Percentiles rank a stretch among this genome's conserved stretches.
phyloP scores from a whole-genome alignment of 768 basidiomycete species.

The Mycena pura region DNA sequence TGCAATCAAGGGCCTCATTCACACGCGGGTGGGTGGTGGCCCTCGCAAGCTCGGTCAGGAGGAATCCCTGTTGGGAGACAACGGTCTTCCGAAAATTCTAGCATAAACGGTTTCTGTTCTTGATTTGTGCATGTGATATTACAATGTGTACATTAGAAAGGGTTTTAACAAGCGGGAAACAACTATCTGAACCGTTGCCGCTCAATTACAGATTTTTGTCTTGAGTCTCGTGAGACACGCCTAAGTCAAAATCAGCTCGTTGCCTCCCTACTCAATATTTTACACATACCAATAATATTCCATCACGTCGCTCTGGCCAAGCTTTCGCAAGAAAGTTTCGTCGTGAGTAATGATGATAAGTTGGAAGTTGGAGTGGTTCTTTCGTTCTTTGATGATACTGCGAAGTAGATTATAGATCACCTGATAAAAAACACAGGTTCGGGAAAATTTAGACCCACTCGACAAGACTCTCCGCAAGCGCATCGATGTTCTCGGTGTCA shows the following conservation, averaged over 20 bases:
- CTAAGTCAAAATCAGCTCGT: slow-evolving; percentile 44
- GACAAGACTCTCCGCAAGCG: slow-evolving; percentile 87
- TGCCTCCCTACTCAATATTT: not conserved
- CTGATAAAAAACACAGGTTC: not conserved
- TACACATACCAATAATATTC: slow-evolving; percentile 87
- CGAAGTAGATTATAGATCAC: not conserved
- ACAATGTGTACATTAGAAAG: slow-evolving; percentile 11
- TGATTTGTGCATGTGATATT: slow-evolving; percentile 15
- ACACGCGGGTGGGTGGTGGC: slow-evolving; percentile 92
- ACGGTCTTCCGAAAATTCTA: slow-evolving; percentile 66
- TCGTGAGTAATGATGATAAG: slow-evolving; percentile 97
- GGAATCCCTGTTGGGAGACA: slow-evolving; percentile 68
- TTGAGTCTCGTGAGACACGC: slow-evolving; percentile 75
- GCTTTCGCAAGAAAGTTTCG: slow-evolving; percentile 90
- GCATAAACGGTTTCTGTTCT: slow-evolving; percentile 10
- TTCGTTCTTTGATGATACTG: slow-evolving; percentile 94
- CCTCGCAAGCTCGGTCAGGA: slow-evolving; percentile 70
- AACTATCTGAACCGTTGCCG: slow-evolving; percentile 67
- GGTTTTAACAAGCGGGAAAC: not conserved
- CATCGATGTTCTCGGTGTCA: slow-evolving; percentile 95
- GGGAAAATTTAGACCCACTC: slow-evolving; percentile 71
- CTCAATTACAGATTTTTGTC: slow-evolving; percentile 83
- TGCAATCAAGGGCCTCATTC: slow-evolving; percentile 88
- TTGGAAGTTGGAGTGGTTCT: slow-evolving; percentile 91
- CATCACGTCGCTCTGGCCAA: slow-evolving; percentile 92